Base-by-base conservation (phyloP, 2,329 filamentous ascomycete genomes). In the Septoria linicola region DNA sequence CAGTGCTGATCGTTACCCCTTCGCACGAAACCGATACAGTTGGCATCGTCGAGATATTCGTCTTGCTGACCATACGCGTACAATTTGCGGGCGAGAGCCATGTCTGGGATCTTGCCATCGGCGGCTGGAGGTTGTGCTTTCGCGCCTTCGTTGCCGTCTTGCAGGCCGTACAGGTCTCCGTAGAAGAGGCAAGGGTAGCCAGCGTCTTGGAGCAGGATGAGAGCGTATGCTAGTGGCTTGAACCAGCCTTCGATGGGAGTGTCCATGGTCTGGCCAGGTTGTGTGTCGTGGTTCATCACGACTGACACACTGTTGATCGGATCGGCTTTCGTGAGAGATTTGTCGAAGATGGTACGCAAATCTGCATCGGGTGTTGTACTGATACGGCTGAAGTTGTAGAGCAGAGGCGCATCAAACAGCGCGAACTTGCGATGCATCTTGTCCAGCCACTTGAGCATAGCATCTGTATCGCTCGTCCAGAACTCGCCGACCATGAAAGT, bases 401-500 rank as follows among this genome's bases (percentile, higher is more conserved):
- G 76, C 1, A 89, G 72, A 0, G 84, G 83, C 0, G 81, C 78
- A 66, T 89, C 85, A 63, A 85, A 88, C 16, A 87, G 78, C 49
- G 79, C 74, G 46, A 79, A 76, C 85, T 82, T 25, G 71, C 70
- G 25, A 80, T 74, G 25, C 87, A 62, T 61, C 4, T 63, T 52
- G 19, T 65, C 63, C 6, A 65, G 43, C 64, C 84, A 87, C 14
- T 72, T 66, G 1, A 75, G 66, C 68, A 88, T 76, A 49, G 77
- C 75, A 8, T 76, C 65, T 0, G 77, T 67, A 43, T 84, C 78
- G 40, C 77, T 78, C 23, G 76, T 76, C 84, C 84, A 88, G 65
- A 83, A 88, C 61, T 88, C 85, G 13, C 83, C 84, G 1, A 88
- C 80, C 30, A 85, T 72, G 63, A 87, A 85, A 70, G 82, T 81